phyloP scores from a whole-genome alignment of 2,329 filamentous ascomycete genomes.

The Ascochyta clinopodiicola region DNA sequence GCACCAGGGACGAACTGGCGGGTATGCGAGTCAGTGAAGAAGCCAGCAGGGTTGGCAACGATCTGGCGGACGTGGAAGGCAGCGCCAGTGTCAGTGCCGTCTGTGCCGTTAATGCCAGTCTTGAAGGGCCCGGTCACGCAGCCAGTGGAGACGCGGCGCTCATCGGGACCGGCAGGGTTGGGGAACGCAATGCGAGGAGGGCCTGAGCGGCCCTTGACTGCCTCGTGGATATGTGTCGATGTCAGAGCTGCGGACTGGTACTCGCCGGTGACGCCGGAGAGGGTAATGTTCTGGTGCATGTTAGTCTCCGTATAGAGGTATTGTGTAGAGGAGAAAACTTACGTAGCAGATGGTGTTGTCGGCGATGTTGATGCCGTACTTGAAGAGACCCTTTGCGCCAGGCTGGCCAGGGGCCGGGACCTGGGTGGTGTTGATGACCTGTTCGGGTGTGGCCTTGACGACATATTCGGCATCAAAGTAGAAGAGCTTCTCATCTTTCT shows the following conservation, averaged over 20 bases:
- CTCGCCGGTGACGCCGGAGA: slow-evolving; percentile 57
- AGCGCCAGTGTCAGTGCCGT: slow-evolving; percentile 51
- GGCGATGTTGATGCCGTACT: slow-evolving; percentile 60
- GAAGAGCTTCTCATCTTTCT: slow-evolving; percentile 37
- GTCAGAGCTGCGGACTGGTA: slow-evolving; percentile 60
- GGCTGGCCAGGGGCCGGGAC: slow-evolving; percentile 51
- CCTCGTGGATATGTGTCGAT: slow-evolving; percentile 64
- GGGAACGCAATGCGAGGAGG: slow-evolving; percentile 56
- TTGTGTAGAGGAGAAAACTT: background rate
- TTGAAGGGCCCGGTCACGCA: slow-evolving; percentile 40
- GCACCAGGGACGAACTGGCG: slow-evolving; percentile 58
- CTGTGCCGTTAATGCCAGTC: slow-evolving; percentile 37
- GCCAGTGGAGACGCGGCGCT: slow-evolving; percentile 30
- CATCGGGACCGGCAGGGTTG: slow-evolving; percentile 48
- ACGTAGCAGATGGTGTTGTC: slow-evolving; percentile 54
- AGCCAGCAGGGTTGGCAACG: slow-evolving; percentile 57
- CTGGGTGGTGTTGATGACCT: slow-evolving; percentile 56
- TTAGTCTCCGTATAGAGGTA: background rate
- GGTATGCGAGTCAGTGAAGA: slow-evolving; percentile 63
- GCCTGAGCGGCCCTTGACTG: slow-evolving; percentile 53
- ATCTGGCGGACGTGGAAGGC: slow-evolving; percentile 60
- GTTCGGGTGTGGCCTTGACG: slow-evolving; percentile 56
- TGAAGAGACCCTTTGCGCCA: slow-evolving; percentile 58
- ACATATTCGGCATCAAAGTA: slow-evolving; percentile 59
- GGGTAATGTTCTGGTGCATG: slow-evolving; percentile 55